Evolutionary conservation across 2,329 filamentous ascomycete species (phyloP).

Genomic region (Nannizzia gypsea): DNA sequence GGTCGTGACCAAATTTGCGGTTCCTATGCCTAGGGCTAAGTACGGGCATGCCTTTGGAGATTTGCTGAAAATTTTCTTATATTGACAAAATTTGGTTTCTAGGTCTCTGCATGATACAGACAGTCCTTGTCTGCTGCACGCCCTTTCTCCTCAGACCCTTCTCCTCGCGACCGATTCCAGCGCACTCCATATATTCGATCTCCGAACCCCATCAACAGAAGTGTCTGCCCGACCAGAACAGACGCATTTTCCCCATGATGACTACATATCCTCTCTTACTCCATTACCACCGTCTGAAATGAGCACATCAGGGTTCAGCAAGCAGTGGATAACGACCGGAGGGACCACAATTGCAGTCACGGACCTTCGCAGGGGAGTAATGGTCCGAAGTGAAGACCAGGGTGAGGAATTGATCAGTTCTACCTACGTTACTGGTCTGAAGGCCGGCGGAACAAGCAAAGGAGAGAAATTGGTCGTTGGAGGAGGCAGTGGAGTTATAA

Average conservation of each 20-base stretch:
- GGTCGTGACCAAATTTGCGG: conserved; percentile 69
- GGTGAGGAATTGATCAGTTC: conserved; percentile 85
- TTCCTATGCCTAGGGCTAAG: conserved; percentile 45
- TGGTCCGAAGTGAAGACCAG: conserved; percentile 85
- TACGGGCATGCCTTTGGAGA: conserved; percentile 17
- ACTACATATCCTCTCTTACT: conserved; percentile 82
- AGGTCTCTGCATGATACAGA: conserved; percentile 40
- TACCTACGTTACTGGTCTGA: conserved; percentile 63
- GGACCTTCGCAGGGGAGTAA: conserved; percentile 72
- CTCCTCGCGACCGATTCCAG: conserved; percentile 85
- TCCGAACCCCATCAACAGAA: conserved; percentile 48
- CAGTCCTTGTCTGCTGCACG: conserved; percentile 68
- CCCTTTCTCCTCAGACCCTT: conserved; percentile 74
- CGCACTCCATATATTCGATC: conserved; percentile 75
- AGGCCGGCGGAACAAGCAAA: conserved; percentile 53
- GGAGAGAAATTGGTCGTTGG: conserved; percentile 67
- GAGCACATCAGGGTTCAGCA: conserved; percentile 78
- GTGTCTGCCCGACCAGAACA: conserved; percentile 57
- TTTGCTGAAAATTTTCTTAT: not conserved
- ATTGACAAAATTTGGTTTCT: not conserved
- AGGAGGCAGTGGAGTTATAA: conserved; percentile 69
- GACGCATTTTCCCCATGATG: conserved; percentile 75
- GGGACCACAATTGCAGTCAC: conserved; percentile 84
- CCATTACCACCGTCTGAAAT: conserved; percentile 67
- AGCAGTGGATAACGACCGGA: conserved; percentile 91